Evolutionary conservation across 1,139 yeast species (phyloP).

Genomic region (Sporopachydermia cereana): DNA sequence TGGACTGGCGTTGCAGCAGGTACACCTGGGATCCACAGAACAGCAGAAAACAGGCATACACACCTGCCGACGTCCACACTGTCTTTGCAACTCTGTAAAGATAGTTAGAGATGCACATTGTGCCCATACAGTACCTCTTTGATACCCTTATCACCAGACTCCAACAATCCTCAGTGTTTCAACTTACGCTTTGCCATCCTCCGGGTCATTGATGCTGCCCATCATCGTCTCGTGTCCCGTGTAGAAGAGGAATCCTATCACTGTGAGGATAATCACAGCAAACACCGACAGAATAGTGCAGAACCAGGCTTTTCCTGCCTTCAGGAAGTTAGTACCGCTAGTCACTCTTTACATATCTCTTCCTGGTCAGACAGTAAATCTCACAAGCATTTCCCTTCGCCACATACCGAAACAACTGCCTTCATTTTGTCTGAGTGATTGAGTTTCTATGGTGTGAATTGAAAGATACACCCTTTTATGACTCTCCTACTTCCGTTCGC

Average conservation of each 20-base stretch:
- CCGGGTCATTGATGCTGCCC: constrained; percentile 86
- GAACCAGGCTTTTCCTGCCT: constrained; percentile 86
- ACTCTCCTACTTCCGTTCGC: no score
- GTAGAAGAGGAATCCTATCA: constrained; percentile 72
- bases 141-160: constrained; percentile 4
- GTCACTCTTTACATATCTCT: no score
- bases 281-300: constrained; percentile 88
- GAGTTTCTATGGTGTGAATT: no score
- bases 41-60: constrained; percentile 65
- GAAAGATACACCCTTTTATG: no score
- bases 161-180: no score
- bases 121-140: not conserved
- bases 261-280: constrained; percentile 77
- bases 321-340: no score
- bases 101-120: not conserved
- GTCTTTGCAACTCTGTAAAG: constrained; percentile 66
- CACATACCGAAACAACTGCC: constrained; percentile 24
- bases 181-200: constrained; percentile 75
- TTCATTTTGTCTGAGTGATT: no score
- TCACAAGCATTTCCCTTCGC: no score
- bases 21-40: constrained; percentile 84
- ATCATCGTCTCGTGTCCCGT: constrained; percentile 81
- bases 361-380: no score
- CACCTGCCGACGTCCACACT: constrained; percentile 78
- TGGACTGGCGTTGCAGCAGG: constrained; percentile 46